Base-by-base conservation (phyloP, 148 eudicot species). In the Cornus suecica region DNA sequence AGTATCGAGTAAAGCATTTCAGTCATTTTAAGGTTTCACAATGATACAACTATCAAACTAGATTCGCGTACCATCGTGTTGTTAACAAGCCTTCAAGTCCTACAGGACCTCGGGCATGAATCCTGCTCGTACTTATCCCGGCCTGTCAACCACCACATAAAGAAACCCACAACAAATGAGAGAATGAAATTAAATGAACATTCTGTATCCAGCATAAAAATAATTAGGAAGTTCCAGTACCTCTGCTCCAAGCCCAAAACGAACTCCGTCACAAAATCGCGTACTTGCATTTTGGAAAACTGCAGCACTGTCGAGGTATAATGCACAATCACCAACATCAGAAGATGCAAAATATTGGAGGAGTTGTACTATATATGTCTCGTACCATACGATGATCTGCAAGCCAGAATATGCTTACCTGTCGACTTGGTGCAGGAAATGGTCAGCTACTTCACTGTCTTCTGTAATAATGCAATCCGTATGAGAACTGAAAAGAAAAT, bases 201-300 rank as follows among this genome's bases (percentile, higher is more conserved):
- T 34, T 42, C 6, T 31, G 4, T 24, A 48, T 26, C 8, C 18
- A 42, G 22, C 63, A 65, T 10, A 5, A 52, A 34, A 10, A 10
- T 10, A 61, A 5, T 56, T 15, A 24, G 22, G 30, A 67, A 69
- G 54, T 48, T 52, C 16, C 30, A 51, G 61, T 83, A 90, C 98
- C 99, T 94, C 99, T 3, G 99, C 99, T 22, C 99, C 99, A 27
- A 94, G 82, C 1, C 97, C 99, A 81, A 94, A 94, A 58, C 99
- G 96, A 29, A 90, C 88, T 15, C 99, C 99, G 67, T 94, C 99
- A 80, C 97, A 89, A 80, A 94, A 94, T 80, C 99, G 84, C 32
- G 99, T 92, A 80, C 99, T 94, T 75, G 91, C 97, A 83, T 94
- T 94, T 77, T 94, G 99, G 84, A 94, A 87, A 25, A 92, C 94